Base-by-base conservation (phyloP, 768 basidiomycete species). In the Cantharellus anzutake region DNA sequence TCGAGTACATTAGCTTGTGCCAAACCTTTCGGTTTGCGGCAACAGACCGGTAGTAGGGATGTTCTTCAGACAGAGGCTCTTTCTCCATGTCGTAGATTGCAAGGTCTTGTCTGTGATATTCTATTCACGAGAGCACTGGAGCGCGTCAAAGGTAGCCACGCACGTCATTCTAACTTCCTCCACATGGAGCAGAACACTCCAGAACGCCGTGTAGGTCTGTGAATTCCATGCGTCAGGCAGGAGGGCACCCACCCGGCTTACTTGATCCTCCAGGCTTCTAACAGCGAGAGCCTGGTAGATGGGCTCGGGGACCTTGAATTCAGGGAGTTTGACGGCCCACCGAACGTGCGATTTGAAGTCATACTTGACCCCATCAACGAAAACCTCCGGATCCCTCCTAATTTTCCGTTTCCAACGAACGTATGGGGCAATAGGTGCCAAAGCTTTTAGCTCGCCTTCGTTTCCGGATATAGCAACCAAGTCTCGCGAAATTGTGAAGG, bases 341-440 rank as follows among this genome's bases (percentile, higher is more conserved):
- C 44, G 44, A 48, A 48, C 60, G 3, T 64, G 5, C 4, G 75
- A 74, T 66, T 79, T 66, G 48, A 73, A 68, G 4, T 62, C 61
- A 62, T 69, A 71, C 14, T 72, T 66, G 35, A 68, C 58, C 60
- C 57, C 62, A 42, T 60, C 11, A 7, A 48, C 44, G n/a, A n/a
- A n/a, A 48, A 20, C 44, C 20, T 48, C 11, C 44, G 44, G 44
- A 7, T 48, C 44, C 20, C 44, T 7, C 44, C 44, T 7, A 20
- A 65, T 41, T 74, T 60, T 42, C 41, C 37, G 41, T 60, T 61
- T 38, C 11, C 2, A 41, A 41, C 76, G 77, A 7, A 72, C 65
- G 65, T 78, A 81, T 0, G 80, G 79, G 0, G 73, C 67, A 4
- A 59, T 66, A 0, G 80, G 77, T 48, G 70, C 68, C 16, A 82